Percentiles rank a stretch among this genome's conserved stretches.
Conservation (phyloP, 2,329 filamentous ascomycete genomes). For the Aspergillus jensenii region DNA sequence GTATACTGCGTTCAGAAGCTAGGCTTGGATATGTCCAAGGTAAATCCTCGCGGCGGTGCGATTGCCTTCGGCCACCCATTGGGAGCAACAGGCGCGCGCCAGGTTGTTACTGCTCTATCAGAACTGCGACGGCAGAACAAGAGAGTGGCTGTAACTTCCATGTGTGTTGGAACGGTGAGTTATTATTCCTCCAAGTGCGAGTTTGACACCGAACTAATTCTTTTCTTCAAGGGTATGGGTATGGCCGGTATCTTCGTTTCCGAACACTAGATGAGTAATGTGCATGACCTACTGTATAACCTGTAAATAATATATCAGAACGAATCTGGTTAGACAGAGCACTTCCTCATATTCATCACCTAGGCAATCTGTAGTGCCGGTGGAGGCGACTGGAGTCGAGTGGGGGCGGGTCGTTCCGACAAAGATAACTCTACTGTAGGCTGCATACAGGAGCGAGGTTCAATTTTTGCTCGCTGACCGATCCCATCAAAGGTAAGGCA, state of each 20-base stretch:
- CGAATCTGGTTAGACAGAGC: background rate
- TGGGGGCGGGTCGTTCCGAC: background rate
- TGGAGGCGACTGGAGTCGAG: background rate
- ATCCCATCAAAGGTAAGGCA: background rate
- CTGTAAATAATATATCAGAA: conserved; percentile 6
- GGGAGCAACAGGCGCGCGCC: conserved; percentile 85
- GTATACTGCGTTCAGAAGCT: conserved; percentile 86
- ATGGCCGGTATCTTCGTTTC: conserved; percentile 95
- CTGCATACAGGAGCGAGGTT: background rate
- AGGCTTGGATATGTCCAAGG: conserved; percentile 73
- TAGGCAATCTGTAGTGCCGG: background rate
- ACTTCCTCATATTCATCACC: background rate
- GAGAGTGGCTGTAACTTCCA: conserved; percentile 82
- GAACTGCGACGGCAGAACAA: conserved; percentile 78
- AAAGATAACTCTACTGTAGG: background rate
- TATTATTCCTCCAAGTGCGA: conserved; percentile 30
- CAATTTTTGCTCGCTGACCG: background rate
- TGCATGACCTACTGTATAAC: background rate
- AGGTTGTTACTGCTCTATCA: conserved; percentile 84
- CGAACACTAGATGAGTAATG: conserved; percentile 58
- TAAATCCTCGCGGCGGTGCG: conserved; percentile 91
- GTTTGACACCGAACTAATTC: background rate
- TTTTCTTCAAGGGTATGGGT: conserved; percentile 51
- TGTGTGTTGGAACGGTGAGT: conserved; percentile 85
- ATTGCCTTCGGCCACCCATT: conserved; percentile 93